Percentiles rank a stretch among this genome's conserved stretches.
These are phyloP conservation scores for Porphyrellus cyaneotinctus DNA, from an alignment of 768 basidiomycete genomes.

Conservation along the genomic window DNA sequence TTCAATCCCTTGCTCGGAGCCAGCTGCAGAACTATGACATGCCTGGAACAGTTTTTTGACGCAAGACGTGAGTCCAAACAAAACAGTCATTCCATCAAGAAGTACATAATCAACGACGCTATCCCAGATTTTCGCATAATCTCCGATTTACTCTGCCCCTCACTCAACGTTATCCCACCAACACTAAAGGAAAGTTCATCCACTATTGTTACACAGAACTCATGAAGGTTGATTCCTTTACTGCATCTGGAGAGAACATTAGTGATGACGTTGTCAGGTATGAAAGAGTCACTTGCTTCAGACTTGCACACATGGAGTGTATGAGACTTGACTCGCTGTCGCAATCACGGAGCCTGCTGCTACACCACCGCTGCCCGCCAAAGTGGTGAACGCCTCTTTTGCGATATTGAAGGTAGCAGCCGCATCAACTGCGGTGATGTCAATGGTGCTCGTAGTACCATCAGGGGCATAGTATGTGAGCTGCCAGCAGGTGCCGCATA, in stretches of 20 bases:
- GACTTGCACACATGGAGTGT: background rate
- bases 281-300: background rate
- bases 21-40: background rate
- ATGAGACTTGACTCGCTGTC: background rate
- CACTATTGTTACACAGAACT: background rate
- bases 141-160: background rate
- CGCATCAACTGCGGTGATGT: background rate
- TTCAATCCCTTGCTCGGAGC: background rate
- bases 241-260: background rate
- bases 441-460: background rate
- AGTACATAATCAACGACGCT: background rate
- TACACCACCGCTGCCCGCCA: background rate
- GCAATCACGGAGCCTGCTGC: background rate
- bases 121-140: background rate
- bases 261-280: background rate
- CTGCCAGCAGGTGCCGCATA: conserved; percentile 59
- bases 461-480: background rate
- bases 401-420: background rate
- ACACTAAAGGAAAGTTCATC: background rate
- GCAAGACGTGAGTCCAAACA: background rate
- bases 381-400: background rate
- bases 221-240: background rate
- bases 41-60: background rate
- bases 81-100: too few relatives aligned
- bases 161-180: background rate